phyloP scores from a whole-genome alignment of 176 grass and related monocot species.

The Melocanna baccifera region DNA sequence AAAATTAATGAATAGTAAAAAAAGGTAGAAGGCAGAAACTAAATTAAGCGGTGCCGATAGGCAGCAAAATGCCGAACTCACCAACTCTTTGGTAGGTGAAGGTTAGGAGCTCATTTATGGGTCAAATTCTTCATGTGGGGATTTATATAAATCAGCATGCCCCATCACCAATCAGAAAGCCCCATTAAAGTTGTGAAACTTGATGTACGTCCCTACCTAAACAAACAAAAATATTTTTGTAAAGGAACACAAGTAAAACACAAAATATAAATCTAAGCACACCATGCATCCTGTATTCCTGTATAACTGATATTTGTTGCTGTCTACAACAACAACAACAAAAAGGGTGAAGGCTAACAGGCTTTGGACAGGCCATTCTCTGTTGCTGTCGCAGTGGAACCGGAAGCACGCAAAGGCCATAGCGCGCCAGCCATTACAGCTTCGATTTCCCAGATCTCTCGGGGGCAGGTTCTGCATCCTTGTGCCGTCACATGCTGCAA shows the following conservation, averaged over 20 bases:
- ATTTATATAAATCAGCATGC: conserved; percentile 7
- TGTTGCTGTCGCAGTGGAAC: neutral
- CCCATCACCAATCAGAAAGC: neutral
- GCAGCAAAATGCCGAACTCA: conserved; percentile 29
- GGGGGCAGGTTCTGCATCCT: conserved; percentile 81
- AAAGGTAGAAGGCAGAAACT: too few species aligned
- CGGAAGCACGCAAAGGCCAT: conserved; percentile 50
- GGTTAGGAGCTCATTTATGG: neutral
- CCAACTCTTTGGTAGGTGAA: conserved; percentile 16
- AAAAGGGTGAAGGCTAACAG: neutral
- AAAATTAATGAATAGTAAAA: too few species aligned
- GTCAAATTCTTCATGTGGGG: conserved; percentile 12
- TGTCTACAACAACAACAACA: neutral
- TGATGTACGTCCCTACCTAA: conserved; percentile 14
- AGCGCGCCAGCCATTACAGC: conserved; percentile 75
- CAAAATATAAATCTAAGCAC: neutral
- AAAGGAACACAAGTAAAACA: neutral
- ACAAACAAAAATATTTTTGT: neutral
- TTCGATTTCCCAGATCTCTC: conserved; percentile 86
- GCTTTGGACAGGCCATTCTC: conserved; percentile 20
- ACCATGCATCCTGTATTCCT: neutral
- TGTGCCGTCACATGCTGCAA: conserved; percentile 67
- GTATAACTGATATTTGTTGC: neutral
- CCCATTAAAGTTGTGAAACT: neutral
- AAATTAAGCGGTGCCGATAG: too few species aligned